These are phyloP conservation scores for Microcyclosporella mali DNA, from an alignment of 2,329 filamentous ascomycete genomes.

Conservation along the genomic window DNA sequence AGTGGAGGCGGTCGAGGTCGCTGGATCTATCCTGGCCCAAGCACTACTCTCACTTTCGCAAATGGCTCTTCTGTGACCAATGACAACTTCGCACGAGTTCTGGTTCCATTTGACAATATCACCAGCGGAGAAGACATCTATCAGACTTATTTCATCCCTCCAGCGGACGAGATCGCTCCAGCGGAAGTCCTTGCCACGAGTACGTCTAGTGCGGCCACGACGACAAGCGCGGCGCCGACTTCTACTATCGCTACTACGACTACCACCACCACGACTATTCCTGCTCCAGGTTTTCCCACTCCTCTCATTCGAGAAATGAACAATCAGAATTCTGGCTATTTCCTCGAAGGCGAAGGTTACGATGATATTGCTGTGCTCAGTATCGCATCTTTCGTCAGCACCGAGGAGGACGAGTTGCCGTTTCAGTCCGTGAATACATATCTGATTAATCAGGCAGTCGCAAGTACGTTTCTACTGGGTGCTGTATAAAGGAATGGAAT, in stretches of 20 bases:
- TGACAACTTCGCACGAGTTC: conserved; percentile 40
- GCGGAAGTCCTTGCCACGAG: conserved; percentile 19
- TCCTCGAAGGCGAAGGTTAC: conserved; percentile 39
- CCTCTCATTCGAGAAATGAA: conserved; percentile 35
- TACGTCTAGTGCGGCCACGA: conserved; percentile 4
- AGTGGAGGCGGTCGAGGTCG: conserved; percentile 40
- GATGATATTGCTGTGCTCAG: conserved; percentile 43
- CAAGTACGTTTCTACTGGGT: conserved; percentile 11
- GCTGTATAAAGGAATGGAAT: neutral
- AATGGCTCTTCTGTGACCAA: conserved; percentile 39
- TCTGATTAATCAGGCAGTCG: conserved; percentile 40
- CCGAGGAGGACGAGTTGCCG: conserved; percentile 23
- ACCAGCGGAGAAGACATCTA: conserved; percentile 40
- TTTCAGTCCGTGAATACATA: conserved; percentile 40
- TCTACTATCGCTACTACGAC: conserved; percentile 5
- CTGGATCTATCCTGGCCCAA: conserved; percentile 39
- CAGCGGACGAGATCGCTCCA: conserved; percentile 15
- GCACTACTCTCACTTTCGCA: conserved; percentile 40
- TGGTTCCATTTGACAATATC: conserved; percentile 37
- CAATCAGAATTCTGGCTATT: conserved; percentile 45
- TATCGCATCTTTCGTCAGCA: conserved; percentile 38
- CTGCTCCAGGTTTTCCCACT: conserved; percentile 40
- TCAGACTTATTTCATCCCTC: conserved; percentile 28
- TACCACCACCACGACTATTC: conserved; percentile 19
- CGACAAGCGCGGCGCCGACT: conserved; percentile 12